Percentiles rank a stretch among this genome's conserved stretches.
Evolutionary conservation across 2,329 filamentous ascomycete genomes (phyloP).

Genomic region (Corniculantispora saksenae): DNA sequence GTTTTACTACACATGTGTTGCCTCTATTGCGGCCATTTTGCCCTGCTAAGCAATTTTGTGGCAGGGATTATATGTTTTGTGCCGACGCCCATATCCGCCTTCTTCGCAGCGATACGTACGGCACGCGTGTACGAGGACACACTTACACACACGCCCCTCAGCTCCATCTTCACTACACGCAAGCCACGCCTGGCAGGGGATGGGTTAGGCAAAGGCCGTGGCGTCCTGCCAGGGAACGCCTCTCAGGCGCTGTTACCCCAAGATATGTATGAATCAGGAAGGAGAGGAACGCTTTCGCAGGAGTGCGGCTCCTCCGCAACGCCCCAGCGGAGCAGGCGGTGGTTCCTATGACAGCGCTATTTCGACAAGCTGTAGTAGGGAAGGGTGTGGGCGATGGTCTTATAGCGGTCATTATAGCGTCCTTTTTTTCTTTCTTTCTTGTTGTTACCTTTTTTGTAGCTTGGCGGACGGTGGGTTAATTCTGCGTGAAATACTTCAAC

Average conservation of each 20-base stretch:
- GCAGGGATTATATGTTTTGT: neutral
- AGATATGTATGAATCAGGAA: slow-evolving; percentile 13
- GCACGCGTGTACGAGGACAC: no score
- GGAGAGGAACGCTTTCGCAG: neutral
- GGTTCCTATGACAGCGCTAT: neutral
- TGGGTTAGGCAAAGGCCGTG: slow-evolving; percentile 9
- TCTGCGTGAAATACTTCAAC: no score
- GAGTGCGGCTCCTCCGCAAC: neutral
- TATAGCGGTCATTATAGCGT: slow-evolving; percentile 3
- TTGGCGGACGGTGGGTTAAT: no score
- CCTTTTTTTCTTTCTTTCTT: neutral
- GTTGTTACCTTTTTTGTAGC: neutral
- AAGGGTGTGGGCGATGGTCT: neutral
- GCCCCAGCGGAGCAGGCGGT: slow-evolving; percentile 4
- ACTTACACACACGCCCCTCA: neutral
- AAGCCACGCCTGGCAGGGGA: neutral
- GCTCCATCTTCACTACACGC: neutral
- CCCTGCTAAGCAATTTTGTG: no score
- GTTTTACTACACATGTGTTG: neutral
- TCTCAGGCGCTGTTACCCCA: neutral
- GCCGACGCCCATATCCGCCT: neutral
- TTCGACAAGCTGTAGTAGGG: neutral
- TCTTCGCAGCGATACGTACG: no score
- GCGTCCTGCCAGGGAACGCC: neutral
- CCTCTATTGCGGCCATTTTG: no score